phyloP scores from a whole-genome alignment of 225 moss, liverwort and hornwort species.

The Polytrichum formosum region DNA sequence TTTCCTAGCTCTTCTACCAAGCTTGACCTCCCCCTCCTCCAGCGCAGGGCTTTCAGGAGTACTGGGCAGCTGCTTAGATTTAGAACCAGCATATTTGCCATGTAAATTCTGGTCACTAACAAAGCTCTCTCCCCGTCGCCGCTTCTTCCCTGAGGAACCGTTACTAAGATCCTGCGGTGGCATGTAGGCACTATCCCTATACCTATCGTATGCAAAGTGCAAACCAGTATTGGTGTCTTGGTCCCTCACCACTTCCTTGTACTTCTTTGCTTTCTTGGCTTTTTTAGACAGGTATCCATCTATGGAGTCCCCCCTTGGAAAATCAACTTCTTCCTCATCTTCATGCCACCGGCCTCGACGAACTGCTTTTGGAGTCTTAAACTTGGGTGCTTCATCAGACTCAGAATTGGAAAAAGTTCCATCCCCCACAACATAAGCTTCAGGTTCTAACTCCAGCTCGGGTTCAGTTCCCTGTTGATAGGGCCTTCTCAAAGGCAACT shows the following conservation, averaged over 20 bases:
- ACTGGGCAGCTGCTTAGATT: conserved; percentile 16
- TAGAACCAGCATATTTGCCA: conserved; percentile 11
- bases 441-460: conserved; percentile 12
- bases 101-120: conserved; percentile 6
- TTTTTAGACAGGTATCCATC: conserved; percentile 40
- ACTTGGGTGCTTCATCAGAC: conserved; percentile 22
- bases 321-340: conserved; percentile 69
- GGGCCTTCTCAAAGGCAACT: conserved; percentile 34
- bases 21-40: conserved; percentile 50
- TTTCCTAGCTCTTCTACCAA: conserved; percentile 41
- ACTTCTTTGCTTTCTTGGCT: conserved; percentile 39
- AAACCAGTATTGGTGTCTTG: conserved; percentile 15
- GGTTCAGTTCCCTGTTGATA: conserved; percentile 21
- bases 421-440: conserved; percentile 36
- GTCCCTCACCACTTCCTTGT: conserved; percentile 28
- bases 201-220: conserved; percentile 11
- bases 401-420: conserved; percentile 55
- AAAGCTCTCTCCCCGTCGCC: conserved; percentile 21
- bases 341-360: conserved; percentile 69
- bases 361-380: conserved; percentile 23
- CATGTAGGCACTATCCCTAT: conserved; percentile 12
- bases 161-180: conserved; percentile 6
- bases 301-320: conserved; percentile 56
- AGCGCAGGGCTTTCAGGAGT: conserved; percentile 30
- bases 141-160: conserved; percentile 42